Conservation (phyloP, 2,329 filamentous ascomycete genomes). For the Aspergillus ruber region DNA sequence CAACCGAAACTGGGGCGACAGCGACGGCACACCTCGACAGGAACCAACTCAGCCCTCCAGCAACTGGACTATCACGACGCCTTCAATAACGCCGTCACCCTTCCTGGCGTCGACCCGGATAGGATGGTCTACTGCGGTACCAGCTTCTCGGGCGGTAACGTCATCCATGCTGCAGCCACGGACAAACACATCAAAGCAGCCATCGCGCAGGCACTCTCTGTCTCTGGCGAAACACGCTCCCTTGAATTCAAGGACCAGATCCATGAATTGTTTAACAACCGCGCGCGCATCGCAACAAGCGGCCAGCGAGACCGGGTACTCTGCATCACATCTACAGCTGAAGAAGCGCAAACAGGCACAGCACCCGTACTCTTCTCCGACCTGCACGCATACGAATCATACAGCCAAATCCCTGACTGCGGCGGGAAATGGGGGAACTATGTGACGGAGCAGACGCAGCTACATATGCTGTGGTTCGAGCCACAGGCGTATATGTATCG, state of each 20-base stretch:
- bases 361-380: too few relatives aligned
- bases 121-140: slow-evolving; percentile 35
- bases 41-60: slow-evolving; percentile 26
- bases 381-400: too few relatives aligned
- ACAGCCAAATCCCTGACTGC: too few relatives aligned
- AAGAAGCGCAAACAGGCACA: background rate
- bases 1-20: slow-evolving; percentile 17
- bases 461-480: slow-evolving; percentile 15
- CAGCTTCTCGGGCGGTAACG: slow-evolving; percentile 35
- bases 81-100: slow-evolving; percentile 31
- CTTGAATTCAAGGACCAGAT: too few relatives aligned
- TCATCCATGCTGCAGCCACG: slow-evolving; percentile 31
- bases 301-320: slow-evolving; percentile 28
- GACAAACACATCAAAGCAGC: slow-evolving; percentile 38
- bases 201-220: slow-evolving; percentile 31
- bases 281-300: slow-evolving; percentile 13
- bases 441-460: slow-evolving; percentile 28
- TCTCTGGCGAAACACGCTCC: slow-evolving; percentile 3
- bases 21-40: slow-evolving; percentile 20
- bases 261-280: slow-evolving; percentile 27
- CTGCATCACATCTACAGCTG: slow-evolving; percentile 3
- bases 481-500: slow-evolving; percentile 23
- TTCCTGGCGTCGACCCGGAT: slow-evolving; percentile 22
- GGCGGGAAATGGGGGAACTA: background rate
- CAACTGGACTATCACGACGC: slow-evolving; percentile 31